Evolutionary conservation across 2,329 filamentous ascomycete genomes (phyloP), one percentile per base, ranked within the genome.

Genomic region (Boeremia exigua): DNA sequence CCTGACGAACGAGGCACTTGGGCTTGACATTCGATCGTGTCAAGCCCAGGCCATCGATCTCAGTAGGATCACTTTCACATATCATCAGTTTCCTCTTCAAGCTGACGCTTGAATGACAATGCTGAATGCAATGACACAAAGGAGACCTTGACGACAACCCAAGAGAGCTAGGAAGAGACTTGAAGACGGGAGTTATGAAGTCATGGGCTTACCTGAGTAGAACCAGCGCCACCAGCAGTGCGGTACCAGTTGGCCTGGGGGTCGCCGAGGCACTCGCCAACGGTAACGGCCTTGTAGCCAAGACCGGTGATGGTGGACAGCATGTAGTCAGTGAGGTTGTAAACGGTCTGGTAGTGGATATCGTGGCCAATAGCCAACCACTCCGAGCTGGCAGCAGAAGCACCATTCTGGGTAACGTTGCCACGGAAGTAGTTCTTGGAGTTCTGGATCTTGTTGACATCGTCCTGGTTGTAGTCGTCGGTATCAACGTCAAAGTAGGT

Each of bases 401-500:
- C 65, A 28, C 63, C 67, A 37, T 60, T 61, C 6, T 56, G 55
- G 27, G 71, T 71, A 59, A 84, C 79, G 50, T 79, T 80, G 27
- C 75, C 68, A 57, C 74, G 67, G 74, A 87, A 86, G 61, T 77
- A 79, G 62, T 81, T 73, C 76, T 86, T 77, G 65, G 83, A 81
- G 70, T 82, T 80, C 59, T 82, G 77, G 46, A 82, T 82, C 54
- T 75, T 62, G 51, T 73, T 68, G 0, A 83, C 77, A 4, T 78
- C 75, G 56, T 80, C 73, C 47, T 83, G 80, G 66, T 86, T 81
- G 79, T 86, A 87, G 73, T 88, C 86, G 46, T 84, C 81, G 1
- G 84, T 81, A 67, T 88, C 85, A 44, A 88, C 75, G 59, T 87
- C 82, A 65, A 86, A 79, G 63, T 84, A 87, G 64, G 84, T 82